These are phyloP conservation scores for Saccharomyces uvarum DNA, from an alignment of 1,139 yeast species.

Conservation along the genomic window DNA sequence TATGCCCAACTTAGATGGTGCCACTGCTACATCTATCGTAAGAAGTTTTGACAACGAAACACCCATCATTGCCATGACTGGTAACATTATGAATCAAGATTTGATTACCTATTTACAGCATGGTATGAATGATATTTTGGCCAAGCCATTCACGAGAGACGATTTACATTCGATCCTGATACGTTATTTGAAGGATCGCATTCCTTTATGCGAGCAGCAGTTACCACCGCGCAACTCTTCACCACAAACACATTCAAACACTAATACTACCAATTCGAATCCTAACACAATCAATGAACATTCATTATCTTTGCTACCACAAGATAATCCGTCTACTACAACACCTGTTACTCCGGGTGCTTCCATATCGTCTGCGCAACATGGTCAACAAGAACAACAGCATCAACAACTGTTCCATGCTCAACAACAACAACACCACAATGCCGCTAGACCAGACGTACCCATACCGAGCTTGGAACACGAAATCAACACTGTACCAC, in stretches of 20 bases:
- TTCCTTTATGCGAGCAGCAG: constrained; percentile 32
- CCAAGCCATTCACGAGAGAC: constrained; percentile 85
- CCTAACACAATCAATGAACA: constrained; percentile 1
- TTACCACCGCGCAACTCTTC: constrained; percentile 5
- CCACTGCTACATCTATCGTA: constrained; percentile 82
- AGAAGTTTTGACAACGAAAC: constrained; percentile 75
- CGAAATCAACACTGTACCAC: background rate
- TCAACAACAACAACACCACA: constrained; percentile 1
- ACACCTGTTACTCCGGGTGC: background rate
- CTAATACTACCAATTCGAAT: constrained; percentile 4
- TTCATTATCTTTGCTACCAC: background rate
- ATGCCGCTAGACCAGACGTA: constrained; percentile 1
- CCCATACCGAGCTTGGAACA: constrained; percentile 1
- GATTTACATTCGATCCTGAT: constrained; percentile 69
- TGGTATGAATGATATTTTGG: constrained; percentile 87
- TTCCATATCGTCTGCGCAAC: background rate
- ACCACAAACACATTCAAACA: background rate
- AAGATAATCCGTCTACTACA: background rate
- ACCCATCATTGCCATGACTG: constrained; percentile 92
- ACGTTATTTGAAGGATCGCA: constrained; percentile 47
- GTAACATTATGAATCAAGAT: constrained; percentile 75
- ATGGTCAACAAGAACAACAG: constrained; percentile 2
- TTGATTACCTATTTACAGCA: constrained; percentile 72
- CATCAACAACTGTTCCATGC: constrained; percentile 1
- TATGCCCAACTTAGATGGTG: constrained; percentile 92